Conservation (phyloP, 257 asterid species). For the Cynanchum wilfordii region DNA sequence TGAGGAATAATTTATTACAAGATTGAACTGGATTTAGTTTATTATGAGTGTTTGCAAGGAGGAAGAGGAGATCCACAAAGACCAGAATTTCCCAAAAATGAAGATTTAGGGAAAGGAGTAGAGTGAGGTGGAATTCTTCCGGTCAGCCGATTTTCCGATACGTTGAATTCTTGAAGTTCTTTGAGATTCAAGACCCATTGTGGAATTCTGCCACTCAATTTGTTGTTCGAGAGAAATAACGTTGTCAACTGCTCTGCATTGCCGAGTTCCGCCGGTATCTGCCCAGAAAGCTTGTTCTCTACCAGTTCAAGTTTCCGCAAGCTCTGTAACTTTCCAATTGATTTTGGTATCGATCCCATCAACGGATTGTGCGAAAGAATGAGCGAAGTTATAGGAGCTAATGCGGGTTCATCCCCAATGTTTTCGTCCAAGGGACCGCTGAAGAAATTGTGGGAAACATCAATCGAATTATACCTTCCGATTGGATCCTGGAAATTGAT, state of each 20-base stretch:
- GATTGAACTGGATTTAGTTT: neutral
- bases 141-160: constrained; percentile 42
- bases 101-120: constrained; percentile 32
- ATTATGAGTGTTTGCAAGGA: constrained; percentile 34
- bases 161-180: constrained; percentile 36
- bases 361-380: constrained; percentile 50
- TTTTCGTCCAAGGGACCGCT: constrained; percentile 31
- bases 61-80: constrained; percentile 79
- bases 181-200: constrained; percentile 39
- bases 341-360: constrained; percentile 44
- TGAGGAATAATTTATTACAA: neutral
- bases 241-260: constrained; percentile 27
- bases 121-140: constrained; percentile 60
- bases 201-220: constrained; percentile 56
- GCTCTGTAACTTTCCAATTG: constrained; percentile 37
- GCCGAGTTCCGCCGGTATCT: constrained; percentile 47
- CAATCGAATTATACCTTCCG: constrained; percentile 41
- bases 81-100: constrained; percentile 48
- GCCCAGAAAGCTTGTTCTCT: constrained; percentile 36
- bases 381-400: constrained; percentile 29
- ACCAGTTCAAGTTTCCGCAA: constrained; percentile 33
- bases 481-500: constrained; percentile 34
- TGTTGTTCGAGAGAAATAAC: constrained; percentile 39
- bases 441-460: constrained; percentile 51
- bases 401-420: constrained; percentile 32